A percentile compares a stretch with the other conserved stretches of the same genome.
phyloP scores from a whole-genome alignment of 148 eudicot genomes.

The Arbutus unedo region DNA sequence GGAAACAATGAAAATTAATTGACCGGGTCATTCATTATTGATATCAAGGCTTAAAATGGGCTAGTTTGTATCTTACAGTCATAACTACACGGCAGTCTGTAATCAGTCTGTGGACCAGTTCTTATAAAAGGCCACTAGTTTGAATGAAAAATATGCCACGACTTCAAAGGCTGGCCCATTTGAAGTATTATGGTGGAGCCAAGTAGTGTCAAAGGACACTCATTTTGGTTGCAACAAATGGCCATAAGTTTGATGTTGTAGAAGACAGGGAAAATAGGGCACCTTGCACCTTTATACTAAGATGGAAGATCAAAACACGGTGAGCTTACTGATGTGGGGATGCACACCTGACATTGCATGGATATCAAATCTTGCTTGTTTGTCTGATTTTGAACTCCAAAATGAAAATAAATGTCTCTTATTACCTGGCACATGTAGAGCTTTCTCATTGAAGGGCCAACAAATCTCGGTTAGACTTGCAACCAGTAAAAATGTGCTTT shows the following conservation, averaged over 20 bases:
- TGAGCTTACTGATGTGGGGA: neutral
- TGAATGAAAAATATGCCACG: neutral
- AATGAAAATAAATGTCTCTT: neutral
- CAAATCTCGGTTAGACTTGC: neutral
- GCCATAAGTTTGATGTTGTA: too few species aligned
- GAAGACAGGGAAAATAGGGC: too few species aligned
- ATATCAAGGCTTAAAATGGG: neutral
- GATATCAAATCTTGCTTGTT: neutral
- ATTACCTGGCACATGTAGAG: neutral
- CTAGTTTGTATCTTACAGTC: neutral
- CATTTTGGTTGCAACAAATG: neutral
- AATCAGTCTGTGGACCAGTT: neutral
- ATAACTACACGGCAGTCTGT: neutral
- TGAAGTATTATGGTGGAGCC: neutral
- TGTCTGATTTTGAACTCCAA: neutral
- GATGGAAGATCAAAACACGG: neutral
- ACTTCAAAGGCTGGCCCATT: neutral
- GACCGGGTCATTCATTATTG: neutral
- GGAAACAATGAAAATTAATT: neutral
- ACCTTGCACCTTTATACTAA: neutral
- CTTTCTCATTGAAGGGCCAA: neutral
- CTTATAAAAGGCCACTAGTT: neutral
- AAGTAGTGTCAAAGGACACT: neutral
- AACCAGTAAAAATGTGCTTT: neutral
- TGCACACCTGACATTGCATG: neutral